A percentile compares a stretch with the other conserved stretches of the same genome.
Evolutionary conservation across 441 rosid genomes (phyloP).

Genomic region (Populus hybrid): DNA sequence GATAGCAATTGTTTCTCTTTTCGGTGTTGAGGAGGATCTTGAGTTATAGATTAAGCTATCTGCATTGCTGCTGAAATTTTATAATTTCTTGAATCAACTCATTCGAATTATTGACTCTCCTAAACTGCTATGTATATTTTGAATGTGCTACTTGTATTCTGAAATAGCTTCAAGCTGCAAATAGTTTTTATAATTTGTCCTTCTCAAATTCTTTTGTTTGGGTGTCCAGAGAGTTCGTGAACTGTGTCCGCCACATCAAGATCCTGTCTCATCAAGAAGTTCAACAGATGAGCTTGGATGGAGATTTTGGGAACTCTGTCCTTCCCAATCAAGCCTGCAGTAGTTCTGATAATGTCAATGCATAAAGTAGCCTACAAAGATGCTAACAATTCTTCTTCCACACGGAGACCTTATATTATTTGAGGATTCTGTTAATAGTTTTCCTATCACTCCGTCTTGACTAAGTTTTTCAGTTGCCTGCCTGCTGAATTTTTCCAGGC

Average conservation of each 20-base stretch:
- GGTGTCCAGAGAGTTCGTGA: conserved; percentile 75
- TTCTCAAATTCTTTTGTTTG: background rate
- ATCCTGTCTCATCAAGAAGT: conserved; percentile 90
- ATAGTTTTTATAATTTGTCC: background rate
- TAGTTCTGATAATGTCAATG: conserved; percentile 85
- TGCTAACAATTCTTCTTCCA: conserved; percentile 25
- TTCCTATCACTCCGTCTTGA: conserved; percentile 9
- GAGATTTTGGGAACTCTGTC: conserved; percentile 60
- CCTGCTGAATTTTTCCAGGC: conserved; percentile 6
- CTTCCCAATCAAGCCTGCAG: conserved; percentile 81
- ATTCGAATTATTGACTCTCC: no score
- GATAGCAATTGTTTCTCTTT: no score
- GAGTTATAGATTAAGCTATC: no score
- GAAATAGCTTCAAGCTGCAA: background rate
- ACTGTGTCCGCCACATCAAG: conserved; percentile 86
- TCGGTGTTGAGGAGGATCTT: no score
- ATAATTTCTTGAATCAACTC: no score
- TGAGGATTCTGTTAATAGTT: conserved; percentile 22
- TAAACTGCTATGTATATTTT: background rate
- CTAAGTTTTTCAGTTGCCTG: background rate
- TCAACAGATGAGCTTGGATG: conserved; percentile 95
- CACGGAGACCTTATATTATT: conserved; percentile 15
- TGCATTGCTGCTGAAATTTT: no score
- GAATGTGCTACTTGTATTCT: background rate
- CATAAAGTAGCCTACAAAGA: conserved; percentile 32